Conservation (phyloP, 371 early-diverging fungal species). For the Modicella reniformis region DNA sequence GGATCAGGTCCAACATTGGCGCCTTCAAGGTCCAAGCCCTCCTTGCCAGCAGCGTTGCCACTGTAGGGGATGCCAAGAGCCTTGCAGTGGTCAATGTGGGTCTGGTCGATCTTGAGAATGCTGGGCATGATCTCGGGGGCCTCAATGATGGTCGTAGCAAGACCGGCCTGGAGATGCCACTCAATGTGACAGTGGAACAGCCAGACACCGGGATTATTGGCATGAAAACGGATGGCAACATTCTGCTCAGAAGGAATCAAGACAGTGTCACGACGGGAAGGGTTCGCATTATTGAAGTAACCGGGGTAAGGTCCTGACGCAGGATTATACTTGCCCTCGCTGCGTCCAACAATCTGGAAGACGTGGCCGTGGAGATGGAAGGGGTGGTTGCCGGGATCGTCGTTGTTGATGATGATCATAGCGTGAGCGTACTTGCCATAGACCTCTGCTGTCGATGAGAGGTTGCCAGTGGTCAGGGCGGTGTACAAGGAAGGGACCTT, state of each 20-base stretch:
- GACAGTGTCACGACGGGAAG: constrained; percentile 74
- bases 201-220: constrained; percentile 85
- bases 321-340: constrained; percentile 46
- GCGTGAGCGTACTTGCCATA: constrained; percentile 76
- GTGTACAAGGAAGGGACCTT: constrained; percentile 78
- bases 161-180: constrained; percentile 78
- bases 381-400: constrained; percentile 73
- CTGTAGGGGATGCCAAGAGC: constrained; percentile 60
- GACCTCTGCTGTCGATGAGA: constrained; percentile 61
- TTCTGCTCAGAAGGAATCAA: constrained; percentile 66
- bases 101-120: constrained; percentile 24
- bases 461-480: constrained; percentile 67
- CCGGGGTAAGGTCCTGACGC: constrained; percentile 27
- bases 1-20: constrained; percentile 62
- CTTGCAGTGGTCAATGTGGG: constrained; percentile 59
- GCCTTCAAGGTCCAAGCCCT: constrained; percentile 65
- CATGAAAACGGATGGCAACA: constrained; percentile 73
- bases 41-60: constrained; percentile 80
- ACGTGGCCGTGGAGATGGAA: constrained; percentile 87
- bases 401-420: constrained; percentile 71
- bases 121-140: constrained; percentile 67
- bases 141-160: constrained; percentile 70
- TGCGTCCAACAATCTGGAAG: constrained; percentile 77
- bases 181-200: constrained; percentile 84
- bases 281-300: constrained; percentile 59